Base-by-base conservation (phyloP, 129 eudicot species). In the Flaveria bidentis region DNA sequence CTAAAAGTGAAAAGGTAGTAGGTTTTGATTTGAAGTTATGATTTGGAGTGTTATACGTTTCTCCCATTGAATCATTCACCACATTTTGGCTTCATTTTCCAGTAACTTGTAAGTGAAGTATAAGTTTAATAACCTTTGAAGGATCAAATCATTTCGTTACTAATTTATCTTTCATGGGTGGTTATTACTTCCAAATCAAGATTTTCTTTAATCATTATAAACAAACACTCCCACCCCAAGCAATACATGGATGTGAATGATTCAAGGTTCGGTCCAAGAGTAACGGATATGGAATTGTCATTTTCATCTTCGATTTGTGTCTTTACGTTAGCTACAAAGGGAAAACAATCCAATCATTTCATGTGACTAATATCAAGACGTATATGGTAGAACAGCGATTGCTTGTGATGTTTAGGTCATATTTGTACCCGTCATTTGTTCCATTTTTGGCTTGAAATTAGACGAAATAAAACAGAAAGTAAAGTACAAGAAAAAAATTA, bases 151-250 rank as follows among this genome's bases (percentile, higher is more conserved):
- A 78, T 82, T 72, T 78, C 71, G 86, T 82, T 82, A 82, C 72
- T 74, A 72, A 72, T 65, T 82, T 52, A 9, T 55, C 49, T 56
- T 77, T 78, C 49, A 49, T 71, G 82, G 81, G 86, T 82, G 82
- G 82, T 82, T 82, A 78, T 82, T 39, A 82, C 86, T 78, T 82
- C 79, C 61, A 77, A 67, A 82, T 77, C 82, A 82, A 82, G 86
- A 67, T 74, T 80, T 67, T 78, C 70, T 80, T 80, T 74, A 55
- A 80, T 74, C 45, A 80, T 80, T 74, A 17, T 55, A 56, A 80
- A 20, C 53, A 66, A 15, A 67, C 51, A 56, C 44, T 74, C 62
- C 80, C 45, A 73, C 47, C 23, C 67, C 55, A 66, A 56, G 18
- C 22, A 55, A 66, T 73, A 15, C 28, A 18, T 56, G 42, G 79